These are phyloP conservation scores for Pulveroboletus sp. DNA, from an alignment of 1,284 basidiomycete species.

Conservation along the genomic window DNA sequence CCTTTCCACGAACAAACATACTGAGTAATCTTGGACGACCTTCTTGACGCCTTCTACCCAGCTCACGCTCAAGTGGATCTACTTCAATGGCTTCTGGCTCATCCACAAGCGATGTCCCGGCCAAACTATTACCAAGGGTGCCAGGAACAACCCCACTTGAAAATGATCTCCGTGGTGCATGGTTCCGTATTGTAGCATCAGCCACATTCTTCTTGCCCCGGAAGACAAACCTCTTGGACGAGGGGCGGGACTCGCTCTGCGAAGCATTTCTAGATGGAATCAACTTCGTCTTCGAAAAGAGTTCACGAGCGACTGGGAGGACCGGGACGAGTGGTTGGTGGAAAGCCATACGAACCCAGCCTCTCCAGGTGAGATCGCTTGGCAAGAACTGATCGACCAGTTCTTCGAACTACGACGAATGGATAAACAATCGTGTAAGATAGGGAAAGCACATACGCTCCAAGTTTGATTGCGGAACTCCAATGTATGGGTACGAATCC, in stretches of 20 bases:
- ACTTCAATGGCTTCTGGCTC: slow-evolving; percentile 21
- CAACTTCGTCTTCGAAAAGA: slow-evolving; percentile 72
- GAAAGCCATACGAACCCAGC: slow-evolving; percentile 80
- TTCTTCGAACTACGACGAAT: slow-evolving; percentile 63
- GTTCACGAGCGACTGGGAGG: slow-evolving; percentile 68
- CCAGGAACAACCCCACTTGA: slow-evolving; percentile 14
- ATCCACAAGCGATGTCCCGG: slow-evolving; percentile 16
- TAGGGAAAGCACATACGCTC: slow-evolving; percentile 53
- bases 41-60: slow-evolving; percentile 12
- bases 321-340: slow-evolving; percentile 72
- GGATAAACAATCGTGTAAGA: slow-evolving; percentile 3
- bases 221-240: slow-evolving; percentile 23
- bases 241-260: slow-evolving; percentile 30
- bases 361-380: slow-evolving; percentile 70
- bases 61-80: slow-evolving; percentile 7
- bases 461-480: slow-evolving; percentile 87
- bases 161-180: slow-evolving; percentile 18
- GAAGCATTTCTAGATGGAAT: slow-evolving; percentile 45
- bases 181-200: slow-evolving; percentile 13
- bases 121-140: slow-evolving; percentile 5
- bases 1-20: slow-evolving; percentile 27
- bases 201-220: slow-evolving; percentile 19
- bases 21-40: slow-evolving; percentile 26
- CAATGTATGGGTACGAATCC: slow-evolving; percentile 68
- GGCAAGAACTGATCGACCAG: slow-evolving; percentile 79